A percentile compares a stretch with the other conserved stretches of the same genome.
Conservation (phyloP, 2,329 filamentous ascomycete genomes). For the Blastomyces emzantsi region DNA sequence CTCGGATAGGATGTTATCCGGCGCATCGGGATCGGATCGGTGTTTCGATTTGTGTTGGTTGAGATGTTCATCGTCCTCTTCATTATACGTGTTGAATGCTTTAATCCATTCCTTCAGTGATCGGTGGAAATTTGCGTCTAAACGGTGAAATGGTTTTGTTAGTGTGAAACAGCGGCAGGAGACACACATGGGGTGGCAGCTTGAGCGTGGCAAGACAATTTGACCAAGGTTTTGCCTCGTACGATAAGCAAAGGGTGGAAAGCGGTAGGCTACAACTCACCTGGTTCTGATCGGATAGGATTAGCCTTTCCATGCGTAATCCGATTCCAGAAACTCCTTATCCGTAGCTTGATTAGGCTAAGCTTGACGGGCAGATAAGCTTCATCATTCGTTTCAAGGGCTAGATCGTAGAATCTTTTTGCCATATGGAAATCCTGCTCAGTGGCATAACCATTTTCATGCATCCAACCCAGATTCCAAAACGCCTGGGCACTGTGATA, state of each 20-base stretch:
- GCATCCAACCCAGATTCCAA: constrained; percentile 99
- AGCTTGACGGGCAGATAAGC: constrained; percentile 89
- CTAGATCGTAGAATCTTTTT: constrained; percentile 91
- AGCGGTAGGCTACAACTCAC: constrained; percentile 42
- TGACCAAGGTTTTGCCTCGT: not conserved
- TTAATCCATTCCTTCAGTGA: constrained; percentile 78
- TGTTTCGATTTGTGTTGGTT: constrained; percentile 45
- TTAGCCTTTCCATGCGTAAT: constrained; percentile 86
- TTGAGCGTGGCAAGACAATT: not conserved
- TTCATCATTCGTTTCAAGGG: constrained; percentile 82
- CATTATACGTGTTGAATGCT: constrained; percentile 68
- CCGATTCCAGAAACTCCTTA: constrained; percentile 89
- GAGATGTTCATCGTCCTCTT: constrained; percentile 52
- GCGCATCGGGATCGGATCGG: constrained; percentile 43
- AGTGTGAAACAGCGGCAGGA: constrained; percentile 17
- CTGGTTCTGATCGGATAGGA: constrained; percentile 79
- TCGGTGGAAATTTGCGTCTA: constrained; percentile 62
- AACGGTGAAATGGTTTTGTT: constrained; percentile 17
- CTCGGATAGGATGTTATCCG: constrained; percentile 34
- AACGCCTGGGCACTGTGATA: constrained; percentile 89
- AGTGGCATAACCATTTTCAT: constrained; percentile 89
- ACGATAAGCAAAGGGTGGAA: not conserved
- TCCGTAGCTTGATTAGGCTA: constrained; percentile 72
- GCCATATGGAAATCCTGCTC: constrained; percentile 95
- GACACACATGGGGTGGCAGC: not conserved